Conservation (phyloP, 352 stramenopile genomes). For the Phytopythium chamaehyphon region DNA sequence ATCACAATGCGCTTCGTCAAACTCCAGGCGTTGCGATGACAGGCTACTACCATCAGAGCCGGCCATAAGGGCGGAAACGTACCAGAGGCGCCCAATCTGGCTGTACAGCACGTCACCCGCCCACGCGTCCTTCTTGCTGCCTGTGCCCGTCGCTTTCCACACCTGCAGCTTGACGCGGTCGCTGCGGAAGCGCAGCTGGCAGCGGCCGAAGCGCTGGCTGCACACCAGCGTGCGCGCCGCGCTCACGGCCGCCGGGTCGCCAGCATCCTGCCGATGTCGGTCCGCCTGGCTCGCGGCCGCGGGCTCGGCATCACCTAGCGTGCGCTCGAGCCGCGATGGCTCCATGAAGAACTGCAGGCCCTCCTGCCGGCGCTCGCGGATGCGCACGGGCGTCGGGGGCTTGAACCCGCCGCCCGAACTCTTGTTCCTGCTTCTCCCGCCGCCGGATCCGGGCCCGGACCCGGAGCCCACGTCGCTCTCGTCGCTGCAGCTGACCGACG, state of each 20-base stretch:
- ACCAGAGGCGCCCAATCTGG: slow-evolving; percentile 43
- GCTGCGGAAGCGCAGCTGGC: slow-evolving; percentile 27
- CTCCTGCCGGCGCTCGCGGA: not conserved
- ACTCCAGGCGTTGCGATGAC: no score
- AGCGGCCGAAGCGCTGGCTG: slow-evolving; percentile 31
- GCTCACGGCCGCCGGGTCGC: slow-evolving; percentile 14
- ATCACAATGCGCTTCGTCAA: no score
- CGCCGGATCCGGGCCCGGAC: no score
- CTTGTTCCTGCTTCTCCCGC: no score
- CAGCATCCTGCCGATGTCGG: not conserved
- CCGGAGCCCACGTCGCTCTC: not conserved
- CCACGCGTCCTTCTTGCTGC: slow-evolving; percentile 15
- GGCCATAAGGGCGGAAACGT: slow-evolving; percentile 8
- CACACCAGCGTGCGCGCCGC: slow-evolving; percentile 33
- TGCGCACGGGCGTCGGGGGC: slow-evolving; percentile 4
- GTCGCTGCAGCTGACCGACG: not conserved
- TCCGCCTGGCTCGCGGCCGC: no score
- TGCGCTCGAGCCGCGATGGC: not conserved
- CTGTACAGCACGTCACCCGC: slow-evolving; percentile 28
- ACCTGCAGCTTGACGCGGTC: slow-evolving; percentile 28
- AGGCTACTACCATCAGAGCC: no score
- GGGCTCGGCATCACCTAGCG: slow-evolving; percentile 6
- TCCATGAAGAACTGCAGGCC: slow-evolving; percentile 31
- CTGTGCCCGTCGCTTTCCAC: slow-evolving; percentile 13
- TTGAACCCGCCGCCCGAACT: not conserved